Percentiles rank a stretch among this genome's conserved stretches.
Conservation (phyloP, 352 stramenopile genomes). For the Phytophthora colocasiae region DNA sequence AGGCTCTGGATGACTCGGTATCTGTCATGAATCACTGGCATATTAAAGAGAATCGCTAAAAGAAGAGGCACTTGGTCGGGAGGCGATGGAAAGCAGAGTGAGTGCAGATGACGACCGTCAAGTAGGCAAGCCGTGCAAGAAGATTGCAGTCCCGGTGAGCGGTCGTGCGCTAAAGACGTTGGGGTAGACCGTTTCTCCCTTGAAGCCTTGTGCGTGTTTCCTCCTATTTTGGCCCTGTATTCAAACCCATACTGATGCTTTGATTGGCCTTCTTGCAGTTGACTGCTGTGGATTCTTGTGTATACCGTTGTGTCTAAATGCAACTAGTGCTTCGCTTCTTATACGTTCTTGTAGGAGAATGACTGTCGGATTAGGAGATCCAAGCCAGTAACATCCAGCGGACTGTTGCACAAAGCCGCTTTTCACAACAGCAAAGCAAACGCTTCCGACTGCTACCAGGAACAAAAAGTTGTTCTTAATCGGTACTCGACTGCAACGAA, state of each 20-base stretch:
- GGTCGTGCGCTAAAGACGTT: constrained; percentile 1
- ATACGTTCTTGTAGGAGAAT: constrained; percentile 2
- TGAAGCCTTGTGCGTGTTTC: neutral
- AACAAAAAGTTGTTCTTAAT: no score
- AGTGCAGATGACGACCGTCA: constrained; percentile 2
- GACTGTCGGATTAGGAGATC: neutral
- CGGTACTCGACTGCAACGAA: constrained; percentile 5
- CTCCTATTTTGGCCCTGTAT: neutral
- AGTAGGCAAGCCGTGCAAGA: neutral
- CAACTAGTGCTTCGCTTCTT: constrained; percentile 4
- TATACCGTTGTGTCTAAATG: constrained; percentile 11
- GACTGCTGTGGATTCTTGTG: neutral
- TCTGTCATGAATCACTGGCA: constrained; percentile 33
- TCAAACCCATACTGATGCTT: no score
- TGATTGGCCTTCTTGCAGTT: neutral
- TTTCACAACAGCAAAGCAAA: neutral
- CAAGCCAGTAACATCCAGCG: constrained; percentile 6
- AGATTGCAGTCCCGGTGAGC: constrained; percentile 12
- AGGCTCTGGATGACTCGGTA: constrained; percentile 44
- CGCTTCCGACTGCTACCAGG: no score
- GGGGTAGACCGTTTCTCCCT: constrained; percentile 1
- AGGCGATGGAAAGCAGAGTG: constrained; percentile 6
- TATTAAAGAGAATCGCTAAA: constrained; percentile 5
- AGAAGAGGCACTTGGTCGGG: neutral
- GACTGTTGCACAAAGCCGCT: constrained; percentile 2